phyloP scores from a whole-genome alignment of 2,329 filamentous ascomycete genomes.

The Cyclaneusma minus region DNA sequence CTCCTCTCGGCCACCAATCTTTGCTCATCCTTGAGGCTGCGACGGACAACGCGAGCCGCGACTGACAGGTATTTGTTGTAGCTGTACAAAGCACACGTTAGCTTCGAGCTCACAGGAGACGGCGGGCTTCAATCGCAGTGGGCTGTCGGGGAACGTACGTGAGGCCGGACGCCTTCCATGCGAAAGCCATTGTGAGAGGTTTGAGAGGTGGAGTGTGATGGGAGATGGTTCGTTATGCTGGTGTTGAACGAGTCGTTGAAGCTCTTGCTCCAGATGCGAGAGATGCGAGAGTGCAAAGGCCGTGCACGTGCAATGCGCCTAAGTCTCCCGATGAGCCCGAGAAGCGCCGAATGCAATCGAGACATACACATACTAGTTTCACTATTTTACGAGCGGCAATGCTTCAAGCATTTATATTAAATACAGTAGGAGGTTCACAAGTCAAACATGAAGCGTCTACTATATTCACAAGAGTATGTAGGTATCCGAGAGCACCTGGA shows the following conservation, averaged over 20 bases:
- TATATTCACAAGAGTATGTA: slow-evolving; percentile 6
- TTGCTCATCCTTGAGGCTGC: slow-evolving; percentile 92
- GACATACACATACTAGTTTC: no score
- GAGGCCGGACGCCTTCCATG: slow-evolving; percentile 96
- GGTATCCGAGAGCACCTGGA: slow-evolving; percentile 5
- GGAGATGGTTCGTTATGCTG: no score
- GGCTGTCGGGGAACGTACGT: slow-evolving; percentile 23
- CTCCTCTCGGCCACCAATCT: slow-evolving; percentile 76
- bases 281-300: background rate
- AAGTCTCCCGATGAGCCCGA: slow-evolving; percentile 1
- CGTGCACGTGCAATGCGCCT: background rate
- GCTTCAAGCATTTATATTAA: slow-evolving; percentile 2
- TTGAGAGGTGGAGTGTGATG: slow-evolving; percentile 10
- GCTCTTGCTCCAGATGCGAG: slow-evolving; percentile 3
- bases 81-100: slow-evolving; percentile 38
- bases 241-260: slow-evolving; percentile 7
- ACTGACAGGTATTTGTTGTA: slow-evolving; percentile 99
- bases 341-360: slow-evolving; percentile 1
- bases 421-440: slow-evolving; percentile 1
- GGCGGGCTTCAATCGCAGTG: background rate
- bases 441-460: slow-evolving; percentile 4
- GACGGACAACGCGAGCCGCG: slow-evolving; percentile 86
- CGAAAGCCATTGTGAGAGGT: slow-evolving; percentile 58
- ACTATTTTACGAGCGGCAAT: background rate
- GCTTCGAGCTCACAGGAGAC: slow-evolving; percentile 4